Evolutionary conservation across 176 grass and related monocot species (phyloP).

Genomic region (Alloteropsis semialata): DNA sequence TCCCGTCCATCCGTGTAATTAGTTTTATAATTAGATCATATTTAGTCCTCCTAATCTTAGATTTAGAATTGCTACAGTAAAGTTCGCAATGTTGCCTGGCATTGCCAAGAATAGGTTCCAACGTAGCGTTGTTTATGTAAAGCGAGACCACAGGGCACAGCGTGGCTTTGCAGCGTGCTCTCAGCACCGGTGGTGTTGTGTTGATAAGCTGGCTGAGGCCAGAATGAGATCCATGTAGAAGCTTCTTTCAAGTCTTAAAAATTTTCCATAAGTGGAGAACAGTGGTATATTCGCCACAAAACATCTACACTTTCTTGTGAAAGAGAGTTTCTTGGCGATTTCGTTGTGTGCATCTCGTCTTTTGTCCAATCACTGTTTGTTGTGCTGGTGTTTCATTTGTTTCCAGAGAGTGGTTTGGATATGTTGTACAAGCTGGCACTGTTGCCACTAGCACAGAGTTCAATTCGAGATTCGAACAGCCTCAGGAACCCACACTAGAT

Average conservation of each 20-base stretch:
- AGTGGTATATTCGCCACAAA: constrained; percentile 3
- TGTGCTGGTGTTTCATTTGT: background rate
- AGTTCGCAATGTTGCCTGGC: background rate
- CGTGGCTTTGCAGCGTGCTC: constrained; percentile 50
- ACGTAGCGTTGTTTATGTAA: constrained; percentile 25
- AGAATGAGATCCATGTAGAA: constrained; percentile 23
- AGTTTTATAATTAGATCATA: too few relatives aligned
- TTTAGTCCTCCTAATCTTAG: too few relatives aligned
- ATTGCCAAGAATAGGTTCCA: constrained; percentile 38
- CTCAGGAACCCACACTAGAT: background rate
- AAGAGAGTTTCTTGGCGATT: background rate
- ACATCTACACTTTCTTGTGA: background rate
- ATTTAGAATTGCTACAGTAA: too few relatives aligned
- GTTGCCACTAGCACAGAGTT: background rate
- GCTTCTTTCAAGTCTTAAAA: constrained; percentile 29
- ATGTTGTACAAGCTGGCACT: background rate
- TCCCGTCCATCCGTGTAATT: too few relatives aligned
- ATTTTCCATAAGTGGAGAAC: background rate
- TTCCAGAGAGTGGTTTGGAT: background rate
- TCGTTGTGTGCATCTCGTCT: background rate
- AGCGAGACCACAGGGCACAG: constrained; percentile 26
- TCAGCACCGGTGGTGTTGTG: constrained; percentile 32
- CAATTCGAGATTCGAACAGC: background rate
- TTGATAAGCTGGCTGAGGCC: constrained; percentile 22
- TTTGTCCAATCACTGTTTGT: background rate